Conservation (phyloP, 2,329 filamentous ascomycete species). For the Neopestalotiopsis sp. region DNA sequence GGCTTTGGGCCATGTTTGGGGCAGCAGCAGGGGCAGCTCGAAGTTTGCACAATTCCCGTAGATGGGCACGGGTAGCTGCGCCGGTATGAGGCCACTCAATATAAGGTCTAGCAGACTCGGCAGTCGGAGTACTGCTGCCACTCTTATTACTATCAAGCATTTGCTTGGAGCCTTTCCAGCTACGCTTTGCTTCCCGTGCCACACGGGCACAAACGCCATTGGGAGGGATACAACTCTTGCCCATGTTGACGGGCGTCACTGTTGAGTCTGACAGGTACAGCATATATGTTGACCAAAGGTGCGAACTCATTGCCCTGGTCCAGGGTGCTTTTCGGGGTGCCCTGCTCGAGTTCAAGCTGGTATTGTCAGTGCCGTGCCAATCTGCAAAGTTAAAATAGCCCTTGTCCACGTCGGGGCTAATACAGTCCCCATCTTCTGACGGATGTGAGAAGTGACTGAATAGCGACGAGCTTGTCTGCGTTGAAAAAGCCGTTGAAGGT, state of each 20-base stretch:
- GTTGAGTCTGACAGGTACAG: conserved; percentile 71
- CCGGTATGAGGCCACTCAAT: conserved; percentile 70
- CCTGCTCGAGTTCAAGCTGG: conserved; percentile 24
- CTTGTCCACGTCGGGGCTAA: conserved; percentile 54
- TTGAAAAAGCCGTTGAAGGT: conserved; percentile 65
- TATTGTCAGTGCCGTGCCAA: conserved; percentile 17
- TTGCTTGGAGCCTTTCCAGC: conserved; percentile 67
- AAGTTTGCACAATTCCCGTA: conserved; percentile 67
- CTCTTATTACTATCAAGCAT: conserved; percentile 46
- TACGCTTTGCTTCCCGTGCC: conserved; percentile 68
- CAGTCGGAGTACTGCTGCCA: conserved; percentile 62
- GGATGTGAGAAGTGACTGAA: conserved; percentile 62
- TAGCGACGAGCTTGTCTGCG: conserved; percentile 61
- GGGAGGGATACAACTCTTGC: conserved; percentile 68
- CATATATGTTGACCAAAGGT: conserved; percentile 70
- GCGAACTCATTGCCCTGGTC: conserved; percentile 69
- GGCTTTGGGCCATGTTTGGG: conserved; percentile 57
- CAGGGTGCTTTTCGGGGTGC: conserved; percentile 60
- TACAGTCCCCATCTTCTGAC: conserved; percentile 62
- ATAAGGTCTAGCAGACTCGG: conserved; percentile 51
- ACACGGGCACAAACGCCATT: conserved; percentile 69
- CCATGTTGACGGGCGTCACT: conserved; percentile 69
- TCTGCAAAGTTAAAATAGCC: conserved; percentile 36
- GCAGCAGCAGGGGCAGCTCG: conserved; percentile 52
- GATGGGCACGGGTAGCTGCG: conserved; percentile 65